These are phyloP conservation scores for Backusella parvicylindrica DNA, from an alignment of 192 early-diverging fungal genomes.

Conservation along the genomic window DNA sequence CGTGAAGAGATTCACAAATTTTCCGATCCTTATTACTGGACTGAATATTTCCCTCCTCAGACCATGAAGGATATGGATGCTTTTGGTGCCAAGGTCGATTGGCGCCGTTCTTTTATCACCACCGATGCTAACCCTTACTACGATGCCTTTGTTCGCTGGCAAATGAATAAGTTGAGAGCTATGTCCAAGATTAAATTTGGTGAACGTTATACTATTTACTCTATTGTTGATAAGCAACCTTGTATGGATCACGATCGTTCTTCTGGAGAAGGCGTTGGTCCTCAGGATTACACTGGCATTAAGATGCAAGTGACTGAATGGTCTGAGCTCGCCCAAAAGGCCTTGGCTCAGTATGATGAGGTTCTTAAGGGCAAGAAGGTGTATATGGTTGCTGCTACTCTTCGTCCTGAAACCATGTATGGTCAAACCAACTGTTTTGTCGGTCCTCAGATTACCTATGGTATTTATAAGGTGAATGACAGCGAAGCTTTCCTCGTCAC, in stretches of 20 bases:
- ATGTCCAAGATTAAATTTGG: slow-evolving; percentile 91
- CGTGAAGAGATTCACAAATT: slow-evolving; percentile 91
- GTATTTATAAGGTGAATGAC: slow-evolving; percentile 76
- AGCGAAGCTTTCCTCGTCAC: slow-evolving; percentile 87
- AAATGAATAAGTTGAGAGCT: slow-evolving; percentile 85
- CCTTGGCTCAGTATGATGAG: slow-evolving; percentile 40
- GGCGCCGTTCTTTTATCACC: slow-evolving; percentile 96
- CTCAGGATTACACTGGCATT: slow-evolving; percentile 95
- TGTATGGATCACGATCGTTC: slow-evolving; percentile 99
- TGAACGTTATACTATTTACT: slow-evolving; percentile 96
- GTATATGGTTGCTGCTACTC: slow-evolving; percentile 91
- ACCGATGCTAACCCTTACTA: slow-evolving; percentile 98
- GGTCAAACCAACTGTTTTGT: slow-evolving; percentile 99
- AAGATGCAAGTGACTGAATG: slow-evolving; percentile 85
- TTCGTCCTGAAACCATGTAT: slow-evolving; percentile 99
- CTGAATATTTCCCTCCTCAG: slow-evolving; percentile 90
- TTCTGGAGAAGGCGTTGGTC: slow-evolving; percentile 89
- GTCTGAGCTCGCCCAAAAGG: slow-evolving; percentile 43
- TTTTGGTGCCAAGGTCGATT: slow-evolving; percentile 85
- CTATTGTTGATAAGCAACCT: slow-evolving; percentile 89
- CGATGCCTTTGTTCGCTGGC: slow-evolving; percentile 97
- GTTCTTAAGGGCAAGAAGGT: slow-evolving; percentile 72
- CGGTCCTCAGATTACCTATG: slow-evolving; percentile 88
- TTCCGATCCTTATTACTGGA: slow-evolving; percentile 88
- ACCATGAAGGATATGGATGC: slow-evolving; percentile 75